These are phyloP conservation scores for Astragalus glycyphyllos DNA, from an alignment of 306 rosid species.

Conservation along the genomic window DNA sequence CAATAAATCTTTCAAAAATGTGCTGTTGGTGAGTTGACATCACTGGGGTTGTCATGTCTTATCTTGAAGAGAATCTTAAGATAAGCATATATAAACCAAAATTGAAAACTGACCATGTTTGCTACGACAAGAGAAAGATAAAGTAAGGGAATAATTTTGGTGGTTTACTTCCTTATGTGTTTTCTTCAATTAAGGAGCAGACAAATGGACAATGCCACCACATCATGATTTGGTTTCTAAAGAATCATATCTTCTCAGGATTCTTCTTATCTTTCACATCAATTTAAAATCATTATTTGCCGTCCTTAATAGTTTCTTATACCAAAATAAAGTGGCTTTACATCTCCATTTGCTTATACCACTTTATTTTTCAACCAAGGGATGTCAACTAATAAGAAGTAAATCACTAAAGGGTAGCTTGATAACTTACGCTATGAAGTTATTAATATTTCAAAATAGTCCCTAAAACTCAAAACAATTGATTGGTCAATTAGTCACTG, in stretches of 20 bases:
- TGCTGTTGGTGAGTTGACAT: conserved; percentile 41
- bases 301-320: conserved; percentile 44
- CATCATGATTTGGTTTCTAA: conserved; percentile 47
- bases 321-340: conserved; percentile 35
- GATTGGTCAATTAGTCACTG: too few relatives aligned
- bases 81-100: conserved; percentile 34
- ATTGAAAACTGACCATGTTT: conserved; percentile 9
- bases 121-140: conserved; percentile 20
- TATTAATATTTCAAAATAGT: too few relatives aligned
- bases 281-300: conserved; percentile 27
- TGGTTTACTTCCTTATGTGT: conserved; percentile 22
- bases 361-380: conserved; percentile 16
- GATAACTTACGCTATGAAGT: too few relatives aligned
- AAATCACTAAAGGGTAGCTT: too few relatives aligned
- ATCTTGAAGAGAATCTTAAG: conserved; percentile 35
- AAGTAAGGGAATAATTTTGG: conserved; percentile 14
- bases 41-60: conserved; percentile 33
- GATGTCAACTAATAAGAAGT: conserved; percentile 1
- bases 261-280: conserved; percentile 40
- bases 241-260: conserved; percentile 64
- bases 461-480: too few relatives aligned
- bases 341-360: conserved; percentile 38
- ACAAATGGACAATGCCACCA: conserved; percentile 46
- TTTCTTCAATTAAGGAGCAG: conserved; percentile 38
- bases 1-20: not conserved